phyloP scores from a whole-genome alignment of 2,329 filamentous ascomycete genomes.

The Herpotrichia juniperi region DNA sequence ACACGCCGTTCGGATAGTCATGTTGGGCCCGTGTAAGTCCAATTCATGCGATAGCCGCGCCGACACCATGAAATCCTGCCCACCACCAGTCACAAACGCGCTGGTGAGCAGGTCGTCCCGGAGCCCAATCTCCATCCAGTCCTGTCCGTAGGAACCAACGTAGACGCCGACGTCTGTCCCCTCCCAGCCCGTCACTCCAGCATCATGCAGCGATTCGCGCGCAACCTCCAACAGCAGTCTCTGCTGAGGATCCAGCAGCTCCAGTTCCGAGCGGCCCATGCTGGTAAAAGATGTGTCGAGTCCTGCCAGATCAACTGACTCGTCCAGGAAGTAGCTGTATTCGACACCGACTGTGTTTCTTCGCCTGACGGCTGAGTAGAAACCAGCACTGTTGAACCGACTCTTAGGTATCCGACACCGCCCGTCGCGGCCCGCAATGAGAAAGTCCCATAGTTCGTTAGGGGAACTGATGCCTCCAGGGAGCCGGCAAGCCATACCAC shows the following conservation, averaged over 20 bases:
- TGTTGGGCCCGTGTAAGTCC: not conserved
- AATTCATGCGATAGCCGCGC: not conserved
- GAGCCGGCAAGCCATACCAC: slow-evolving; percentile 16
- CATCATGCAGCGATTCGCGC: slow-evolving; percentile 44
- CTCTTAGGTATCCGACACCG: slow-evolving; percentile 23
- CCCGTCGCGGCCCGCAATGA: slow-evolving; percentile 9
- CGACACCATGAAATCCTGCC: no score
- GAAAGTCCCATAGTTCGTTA: slow-evolving; percentile 36
- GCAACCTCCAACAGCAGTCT: slow-evolving; percentile 24
- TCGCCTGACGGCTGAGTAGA: slow-evolving; percentile 1
- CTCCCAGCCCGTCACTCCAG: slow-evolving; percentile 23
- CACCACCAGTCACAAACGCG: no score
- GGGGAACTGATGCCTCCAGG: slow-evolving; percentile 11
- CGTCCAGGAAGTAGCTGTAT: slow-evolving; percentile 9
- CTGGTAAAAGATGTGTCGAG: slow-evolving; percentile 19
- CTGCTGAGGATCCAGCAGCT: slow-evolving; percentile 23
- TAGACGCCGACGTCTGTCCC: slow-evolving; percentile 37
- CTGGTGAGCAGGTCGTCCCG: no score
- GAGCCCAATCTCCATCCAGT: not conserved
- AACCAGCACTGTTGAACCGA: slow-evolving; percentile 5
- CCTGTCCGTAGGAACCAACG: slow-evolving; percentile 18
- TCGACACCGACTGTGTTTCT: slow-evolving; percentile 3
- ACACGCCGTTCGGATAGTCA: not conserved
- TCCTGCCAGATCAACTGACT: slow-evolving; percentile 4
- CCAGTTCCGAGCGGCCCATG: slow-evolving; percentile 8